Base-by-base conservation (phyloP, 179 eudicot species). In the Silene coronaria region DNA sequence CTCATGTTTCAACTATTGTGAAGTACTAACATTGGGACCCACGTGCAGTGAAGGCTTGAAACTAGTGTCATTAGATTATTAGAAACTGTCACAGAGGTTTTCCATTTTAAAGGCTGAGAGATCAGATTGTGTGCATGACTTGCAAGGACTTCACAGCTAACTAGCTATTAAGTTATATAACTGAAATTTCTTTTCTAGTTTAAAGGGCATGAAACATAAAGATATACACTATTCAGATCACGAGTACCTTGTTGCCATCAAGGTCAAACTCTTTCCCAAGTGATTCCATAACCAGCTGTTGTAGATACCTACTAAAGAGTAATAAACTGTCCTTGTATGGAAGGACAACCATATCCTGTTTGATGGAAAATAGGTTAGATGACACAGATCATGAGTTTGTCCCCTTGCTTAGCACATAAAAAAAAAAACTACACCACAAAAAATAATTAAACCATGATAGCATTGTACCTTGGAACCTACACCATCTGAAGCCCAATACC, bases 281-380 rank as follows among this genome's bases (percentile, higher is more conserved):
- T 67, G 97, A 95, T 80, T 95, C 99, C 99, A 95, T 95, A 83
- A 95, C 99, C 79, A 95, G 86, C 87, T 95, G 97, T 79, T 95
- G 99, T 79, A 92, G 85, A 74, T 95, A 95, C 84, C 97, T 87
- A 83, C 99, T 95, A 78, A 95, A 95, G 21, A 95, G 83, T 79
- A 95, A 85, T 74, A 95, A 84, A 77, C 97, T 95, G 81, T 95
- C 99, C 87, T 95, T 95, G 91, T 95, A 95, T 46, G 97, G 99
- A 83, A 95, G 99, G 76, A 95, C 93, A 75, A 95, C 99, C 99
- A 95, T 95, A 84, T 95, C 99, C 99, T 95, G 82, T 32, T 34
- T 8, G 45, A 19, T 60, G n/a, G 68, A 70, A 74, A 80, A 28
- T 24, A 67, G 67, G 12, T 63, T 63, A 76, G 67, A 3, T 70